phyloP scores from a whole-genome alignment of 495 filamentous ascomycete genomes.

The Daldinia loculata region DNA sequence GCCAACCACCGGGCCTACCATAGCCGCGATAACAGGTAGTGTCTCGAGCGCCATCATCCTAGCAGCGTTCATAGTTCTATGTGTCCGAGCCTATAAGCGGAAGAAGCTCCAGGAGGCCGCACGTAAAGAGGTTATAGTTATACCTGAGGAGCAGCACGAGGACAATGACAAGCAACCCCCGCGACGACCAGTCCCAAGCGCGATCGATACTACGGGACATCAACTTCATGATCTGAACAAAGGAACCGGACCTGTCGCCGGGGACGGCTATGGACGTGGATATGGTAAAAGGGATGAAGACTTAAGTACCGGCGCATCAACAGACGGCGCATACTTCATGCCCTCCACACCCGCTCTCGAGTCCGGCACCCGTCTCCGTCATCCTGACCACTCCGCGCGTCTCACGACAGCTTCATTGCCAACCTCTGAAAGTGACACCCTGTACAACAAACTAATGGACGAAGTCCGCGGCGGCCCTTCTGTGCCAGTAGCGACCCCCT shows the following conservation, averaged over 20 bases:
- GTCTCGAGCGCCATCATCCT: constrained; percentile 33
- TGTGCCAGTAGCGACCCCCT: not conserved
- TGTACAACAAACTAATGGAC: constrained; percentile 32
- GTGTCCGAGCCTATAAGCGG: constrained; percentile 29
- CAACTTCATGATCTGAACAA: not conserved
- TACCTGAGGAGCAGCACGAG: constrained; percentile 4
- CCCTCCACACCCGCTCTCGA: constrained; percentile 37
- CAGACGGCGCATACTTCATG: constrained; percentile 11
- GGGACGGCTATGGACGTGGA: not conserved
- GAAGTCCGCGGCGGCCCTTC: constrained; percentile 27
- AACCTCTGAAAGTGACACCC: constrained; percentile 10
- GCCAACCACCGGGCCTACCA: constrained; percentile 8
- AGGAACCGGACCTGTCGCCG: not conserved
- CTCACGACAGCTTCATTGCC: not conserved
- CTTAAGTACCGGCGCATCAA: not conserved
- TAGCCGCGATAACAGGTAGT: constrained; percentile 33
- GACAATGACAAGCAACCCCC: not conserved
- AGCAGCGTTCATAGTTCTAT: constrained; percentile 25
- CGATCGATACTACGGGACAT: constrained; percentile 13
- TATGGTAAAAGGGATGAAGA: not conserved
- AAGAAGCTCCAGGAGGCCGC: constrained; percentile 26
- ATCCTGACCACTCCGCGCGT: constrained; percentile 17
- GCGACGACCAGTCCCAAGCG: constrained; percentile 23
- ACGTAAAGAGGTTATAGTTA: not conserved
- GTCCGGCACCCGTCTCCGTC: constrained; percentile 10